Evolutionary conservation across 1,284 basidiomycete genomes (phyloP), one percentile per base, ranked within the genome.

Genomic region (Lentinula novae-zelandiae): DNA sequence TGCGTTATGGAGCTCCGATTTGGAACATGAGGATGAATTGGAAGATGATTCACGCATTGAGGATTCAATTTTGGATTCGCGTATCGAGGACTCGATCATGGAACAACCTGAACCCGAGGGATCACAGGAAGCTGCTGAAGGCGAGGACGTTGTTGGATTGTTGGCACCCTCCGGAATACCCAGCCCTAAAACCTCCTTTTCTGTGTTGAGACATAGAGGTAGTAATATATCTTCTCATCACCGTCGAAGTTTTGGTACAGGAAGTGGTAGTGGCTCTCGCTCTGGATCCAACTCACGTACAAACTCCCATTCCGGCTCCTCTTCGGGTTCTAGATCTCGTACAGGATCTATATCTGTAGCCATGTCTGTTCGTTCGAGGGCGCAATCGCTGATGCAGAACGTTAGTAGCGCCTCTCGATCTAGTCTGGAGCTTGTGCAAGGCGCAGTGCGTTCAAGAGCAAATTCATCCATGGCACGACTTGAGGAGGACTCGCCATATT

Each of bases 81-180:
- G 72, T 0, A 75, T 75, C 5, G 76, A 70, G 27, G 72, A 77
- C 42, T 79, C 76, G 38, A 78, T 78, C 70, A 75, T 82, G 74
- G 81, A 81, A 62, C 78, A 81, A 44, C 80, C 80, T 1, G 81
- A 80, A 60, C 78, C 79, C 9, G 81, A 83, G 60, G 81, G 81
- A 3, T 79, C 79, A 7, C 74, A 83, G 36, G 85, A 85, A 63
- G 82, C 79, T 54, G 85, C 80, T 9, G 89, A 92, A 70, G 78
- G 80, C 36, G 87, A 90, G 54, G 89, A 92, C 67, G 80, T 81
- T 56, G 84, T 92, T 53, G 90, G 89, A 12, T 73, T 92, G 38
- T 72, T 82, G 54, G 67, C 73, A 58, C 81, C 79, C 58, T 71
- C 75, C 46, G 46, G 49, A 27, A 74, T 73, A 1, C 78, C 81